Evolutionary conservation across 257 asterid genomes (phyloP), one percentile per base, ranked within the genome.

Genomic region (Parsonsia alboflavescens): DNA sequence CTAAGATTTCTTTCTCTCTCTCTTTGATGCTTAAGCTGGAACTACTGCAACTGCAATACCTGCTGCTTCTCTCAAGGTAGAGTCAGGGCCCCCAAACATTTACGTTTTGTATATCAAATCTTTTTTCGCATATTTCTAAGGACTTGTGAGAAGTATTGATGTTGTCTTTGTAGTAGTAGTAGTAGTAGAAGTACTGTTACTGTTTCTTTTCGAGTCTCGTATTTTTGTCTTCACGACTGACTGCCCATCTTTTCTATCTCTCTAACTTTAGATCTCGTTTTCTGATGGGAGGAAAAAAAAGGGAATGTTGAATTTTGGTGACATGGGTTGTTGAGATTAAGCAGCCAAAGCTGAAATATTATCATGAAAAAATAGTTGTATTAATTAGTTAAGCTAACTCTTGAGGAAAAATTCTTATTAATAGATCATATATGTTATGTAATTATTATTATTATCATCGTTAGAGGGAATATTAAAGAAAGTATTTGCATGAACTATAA

Each of bases 11-110:
- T 19, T 19, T 53, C 61, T 54, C 61, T 54, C 42, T 28, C 42
- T 61, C 26, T 57, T 24, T 66, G 81, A 53, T 74, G 39, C 46
- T 44, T 77, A 52, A 66, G 78, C 53, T 67, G 75, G 70, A 39
- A 61, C 67, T 61, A 61, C n/a, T n/a, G n/a, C 67, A 19, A 53
- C 26, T 21, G n/a, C 28, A 19, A 21, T 11, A 21, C 11, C 65
- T 28, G 71, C 63, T 67, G 72, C 71, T 78, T 6, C 46, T 73
- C 50, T 28, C 75, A 63, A 69, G 82, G 79, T 79, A 74, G 63
- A 67, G n/a, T 67, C 72, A 77, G 80, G 75, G 68, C 33, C 81
- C 67, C 67, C 77, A 33, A 33, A 1, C 77, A 63, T 77, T 65
- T 44, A 24, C 64, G 72, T 19, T 76, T n/a, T n/a, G n/a, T n/a